Evolutionary conservation across 306 rosid genomes (phyloP).

Genomic region (Vigna trinervia): DNA sequence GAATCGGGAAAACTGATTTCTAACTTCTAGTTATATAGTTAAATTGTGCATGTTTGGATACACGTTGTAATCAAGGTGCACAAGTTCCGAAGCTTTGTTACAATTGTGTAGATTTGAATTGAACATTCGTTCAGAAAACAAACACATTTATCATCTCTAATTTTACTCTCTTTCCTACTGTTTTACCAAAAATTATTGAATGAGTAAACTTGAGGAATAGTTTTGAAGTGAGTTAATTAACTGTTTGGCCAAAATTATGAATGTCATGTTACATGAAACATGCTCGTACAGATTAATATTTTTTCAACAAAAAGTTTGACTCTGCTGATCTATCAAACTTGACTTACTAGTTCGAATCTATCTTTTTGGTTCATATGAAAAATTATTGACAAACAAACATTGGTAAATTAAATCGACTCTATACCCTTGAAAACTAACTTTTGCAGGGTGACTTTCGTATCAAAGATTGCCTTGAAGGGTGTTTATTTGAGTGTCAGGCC

Average conservation of each 20-base stretch:
- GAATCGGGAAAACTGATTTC: not conserved
- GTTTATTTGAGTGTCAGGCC: not conserved
- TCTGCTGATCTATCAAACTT: not conserved
- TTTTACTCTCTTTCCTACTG: not conserved
- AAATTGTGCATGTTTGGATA: not conserved
- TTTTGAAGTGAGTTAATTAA: slow-evolving; percentile 9
- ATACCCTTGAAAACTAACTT: not conserved
- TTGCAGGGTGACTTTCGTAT: not conserved
- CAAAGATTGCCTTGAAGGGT: not conserved
- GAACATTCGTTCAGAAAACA: no score
- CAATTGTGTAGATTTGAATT: no score
- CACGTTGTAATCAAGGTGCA: no score
- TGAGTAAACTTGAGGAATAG: slow-evolving; percentile 1
- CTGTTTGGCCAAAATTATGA: not conserved
- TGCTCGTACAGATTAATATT: not conserved
- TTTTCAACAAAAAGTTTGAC: not conserved
- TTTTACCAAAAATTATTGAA: not conserved
- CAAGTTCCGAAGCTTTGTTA: no score
- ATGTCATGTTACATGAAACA: not conserved
- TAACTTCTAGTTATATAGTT: not conserved
- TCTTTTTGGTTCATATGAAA: not conserved
- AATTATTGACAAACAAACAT: not conserved
- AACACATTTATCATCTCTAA: not conserved
- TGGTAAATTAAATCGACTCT: no score
- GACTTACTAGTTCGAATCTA: not conserved